A percentile compares a stretch with the other conserved stretches of the same genome.
phyloP scores from a whole-genome alignment of 495 filamentous ascomycete genomes.

The Xylaria curta region DNA sequence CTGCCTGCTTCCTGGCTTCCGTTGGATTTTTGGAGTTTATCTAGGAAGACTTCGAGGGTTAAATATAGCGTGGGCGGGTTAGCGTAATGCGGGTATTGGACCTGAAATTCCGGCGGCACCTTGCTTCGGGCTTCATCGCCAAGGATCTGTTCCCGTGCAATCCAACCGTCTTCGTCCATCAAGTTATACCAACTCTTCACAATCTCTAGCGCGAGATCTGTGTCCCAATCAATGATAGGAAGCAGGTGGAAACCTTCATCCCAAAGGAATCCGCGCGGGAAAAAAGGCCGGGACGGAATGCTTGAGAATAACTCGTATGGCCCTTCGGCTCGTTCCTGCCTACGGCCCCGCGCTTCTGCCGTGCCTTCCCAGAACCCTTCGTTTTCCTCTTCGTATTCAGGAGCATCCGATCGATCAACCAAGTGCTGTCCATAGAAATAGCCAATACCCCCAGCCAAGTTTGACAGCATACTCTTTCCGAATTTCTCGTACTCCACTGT shows the following conservation, averaged over 20 bases:
- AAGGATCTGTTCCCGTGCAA: constrained; percentile 94
- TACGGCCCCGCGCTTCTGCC: constrained; percentile 68
- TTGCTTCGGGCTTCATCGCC: constrained; percentile 95
- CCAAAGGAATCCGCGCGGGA: constrained; percentile 95
- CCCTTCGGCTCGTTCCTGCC: constrained; percentile 72
- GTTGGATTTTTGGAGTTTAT: constrained; percentile 64
- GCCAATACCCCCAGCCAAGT: constrained; percentile 91
- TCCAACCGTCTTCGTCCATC: constrained; percentile 98
- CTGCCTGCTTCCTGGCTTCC: constrained; percentile 41
- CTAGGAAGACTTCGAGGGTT: constrained; percentile 79
- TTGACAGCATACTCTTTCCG: constrained; percentile 89
- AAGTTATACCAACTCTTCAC: constrained; percentile 94
- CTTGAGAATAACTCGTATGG: constrained; percentile 91
- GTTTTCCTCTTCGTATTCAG: constrained; percentile 94
- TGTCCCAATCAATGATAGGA: constrained; percentile 91
- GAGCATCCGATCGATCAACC: constrained; percentile 86
- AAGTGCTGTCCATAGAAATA: constrained; percentile 89
- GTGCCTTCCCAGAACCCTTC: constrained; percentile 98
- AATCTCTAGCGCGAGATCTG: constrained; percentile 88
- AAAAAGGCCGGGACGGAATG: constrained; percentile 93
- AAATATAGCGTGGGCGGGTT: constrained; percentile 98
- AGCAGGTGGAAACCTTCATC: constrained; percentile 97
- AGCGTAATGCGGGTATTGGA: constrained; percentile 96
- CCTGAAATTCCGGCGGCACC: constrained; percentile 92
- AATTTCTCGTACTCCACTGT: constrained; percentile 76